These are phyloP conservation scores for Rasamsonia emersonii DNA, from an alignment of 2,329 filamentous ascomycete genomes.

Conservation along the genomic window DNA sequence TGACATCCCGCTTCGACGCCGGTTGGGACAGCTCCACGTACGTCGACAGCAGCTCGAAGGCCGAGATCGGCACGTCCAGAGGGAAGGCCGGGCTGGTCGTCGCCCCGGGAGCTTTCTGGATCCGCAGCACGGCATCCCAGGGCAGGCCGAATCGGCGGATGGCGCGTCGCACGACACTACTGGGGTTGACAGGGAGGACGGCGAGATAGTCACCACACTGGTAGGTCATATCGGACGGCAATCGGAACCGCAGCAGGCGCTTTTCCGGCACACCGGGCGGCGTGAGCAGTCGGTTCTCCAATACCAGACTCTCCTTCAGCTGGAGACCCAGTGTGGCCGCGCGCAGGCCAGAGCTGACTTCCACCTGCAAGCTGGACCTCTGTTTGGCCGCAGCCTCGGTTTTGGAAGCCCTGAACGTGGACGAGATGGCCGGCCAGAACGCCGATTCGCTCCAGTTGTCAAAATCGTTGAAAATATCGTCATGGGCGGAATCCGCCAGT, in stretches of 20 bases:
- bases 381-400: slow-evolving; percentile 24
- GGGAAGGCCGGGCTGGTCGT: slow-evolving; percentile 38
- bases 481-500: slow-evolving; percentile 50
- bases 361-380: slow-evolving; percentile 31
- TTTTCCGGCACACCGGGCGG: slow-evolving; percentile 47
- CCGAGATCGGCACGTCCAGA: slow-evolving; percentile 49
- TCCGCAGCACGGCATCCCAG: slow-evolving; percentile 59
- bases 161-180: slow-evolving; percentile 52
- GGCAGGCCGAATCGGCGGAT: slow-evolving; percentile 57
- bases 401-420: slow-evolving; percentile 23
- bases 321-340: slow-evolving; percentile 55
- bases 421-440: slow-evolving; percentile 45
- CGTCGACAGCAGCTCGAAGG: slow-evolving; percentile 55
- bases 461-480: slow-evolving; percentile 61
- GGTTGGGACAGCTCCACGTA: slow-evolving; percentile 68
- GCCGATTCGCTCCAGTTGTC: slow-evolving; percentile 58
- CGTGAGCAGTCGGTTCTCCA: slow-evolving; percentile 46
- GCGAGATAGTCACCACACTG: slow-evolving; percentile 69
- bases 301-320: slow-evolving; percentile 52
- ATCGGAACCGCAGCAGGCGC: slow-evolving; percentile 57
- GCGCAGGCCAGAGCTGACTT: slow-evolving; percentile 45
- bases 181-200: slow-evolving; percentile 62
- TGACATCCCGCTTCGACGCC: slow-evolving; percentile 57
- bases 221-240: slow-evolving; percentile 60
- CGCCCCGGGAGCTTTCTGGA: slow-evolving; percentile 45